Evolutionary conservation across 2,329 filamentous ascomycete species (phyloP).

Genomic region (Penicillium sp.): DNA sequence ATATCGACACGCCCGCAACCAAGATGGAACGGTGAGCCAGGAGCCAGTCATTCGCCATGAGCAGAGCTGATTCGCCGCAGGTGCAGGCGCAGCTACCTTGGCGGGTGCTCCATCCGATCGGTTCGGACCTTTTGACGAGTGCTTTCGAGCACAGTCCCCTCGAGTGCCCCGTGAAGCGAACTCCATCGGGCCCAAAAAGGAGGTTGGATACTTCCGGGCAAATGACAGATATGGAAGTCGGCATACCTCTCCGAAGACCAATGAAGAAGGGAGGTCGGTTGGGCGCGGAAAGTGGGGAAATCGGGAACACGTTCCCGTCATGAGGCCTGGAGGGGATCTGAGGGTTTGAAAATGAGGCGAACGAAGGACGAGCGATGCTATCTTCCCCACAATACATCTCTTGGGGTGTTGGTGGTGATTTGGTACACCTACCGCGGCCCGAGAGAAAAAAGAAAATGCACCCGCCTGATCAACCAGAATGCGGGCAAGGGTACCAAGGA

Average conservation of each 20-base stretch:
- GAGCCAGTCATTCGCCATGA: too few relatives aligned
- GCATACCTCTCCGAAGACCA: not conserved
- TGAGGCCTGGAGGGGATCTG: not conserved
- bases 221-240: not conserved
- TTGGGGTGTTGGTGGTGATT: not conserved
- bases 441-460: not conserved
- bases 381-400: not conserved
- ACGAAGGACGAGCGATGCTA: not conserved
- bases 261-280: not conserved
- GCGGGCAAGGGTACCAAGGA: not conserved
- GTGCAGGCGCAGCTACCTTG: not conserved
- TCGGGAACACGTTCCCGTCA: not conserved
- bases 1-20: too few relatives aligned
- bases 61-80: too few relatives aligned
- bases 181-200: not conserved
- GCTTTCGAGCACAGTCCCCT: not conserved
- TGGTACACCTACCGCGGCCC: not conserved
- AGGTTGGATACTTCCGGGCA: not conserved
- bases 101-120: not conserved
- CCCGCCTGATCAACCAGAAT: not conserved
- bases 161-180: not conserved
- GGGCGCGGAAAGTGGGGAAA: not conserved
- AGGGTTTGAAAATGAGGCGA: not conserved
- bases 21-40: too few relatives aligned
- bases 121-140: not conserved